These are phyloP conservation scores for Phellinidium pouzarii DNA, from an alignment of 1,284 basidiomycete genomes.

Conservation along the genomic window DNA sequence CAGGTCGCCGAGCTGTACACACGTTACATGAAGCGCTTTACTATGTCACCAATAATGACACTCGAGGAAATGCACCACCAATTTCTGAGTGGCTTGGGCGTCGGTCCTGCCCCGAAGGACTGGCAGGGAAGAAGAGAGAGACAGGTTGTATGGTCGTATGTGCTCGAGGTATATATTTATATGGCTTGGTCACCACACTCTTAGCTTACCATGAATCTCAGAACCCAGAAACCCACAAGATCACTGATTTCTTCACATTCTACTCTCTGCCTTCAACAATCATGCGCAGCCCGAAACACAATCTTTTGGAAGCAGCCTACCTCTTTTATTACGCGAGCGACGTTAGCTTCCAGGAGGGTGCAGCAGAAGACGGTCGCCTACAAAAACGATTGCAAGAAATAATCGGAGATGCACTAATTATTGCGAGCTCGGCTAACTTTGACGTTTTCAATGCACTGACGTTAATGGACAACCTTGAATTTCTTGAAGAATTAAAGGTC, in stretches of 20 bases:
- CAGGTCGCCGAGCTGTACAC: constrained; percentile 72
- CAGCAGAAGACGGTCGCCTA: constrained; percentile 55
- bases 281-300: constrained; percentile 58
- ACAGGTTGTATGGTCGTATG: constrained; percentile 96
- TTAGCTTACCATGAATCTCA: constrained; percentile 28
- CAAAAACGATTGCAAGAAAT: constrained; percentile 70
- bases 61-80: constrained; percentile 84
- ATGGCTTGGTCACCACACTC: not conserved
- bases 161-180: constrained; percentile 71
- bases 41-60: constrained; percentile 74
- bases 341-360: constrained; percentile 48
- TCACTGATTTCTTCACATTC: constrained; percentile 97
- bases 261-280: constrained; percentile 94
- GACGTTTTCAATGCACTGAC: constrained; percentile 97
- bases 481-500: constrained; percentile 80
- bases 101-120: constrained; percentile 43
- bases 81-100: constrained; percentile 80
- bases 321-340: constrained; percentile 88
- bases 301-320: constrained; percentile 80
- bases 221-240: constrained; percentile 75
- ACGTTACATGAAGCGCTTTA: constrained; percentile 82
- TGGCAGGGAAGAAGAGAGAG: constrained; percentile 51
- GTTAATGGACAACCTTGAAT: constrained; percentile 86
- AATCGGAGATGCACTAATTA: constrained; percentile 70
- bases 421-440: constrained; percentile 78